These are phyloP conservation scores for Fusarium humuli DNA, from an alignment of 2,329 filamentous ascomycete genomes.

Conservation along the genomic window DNA sequence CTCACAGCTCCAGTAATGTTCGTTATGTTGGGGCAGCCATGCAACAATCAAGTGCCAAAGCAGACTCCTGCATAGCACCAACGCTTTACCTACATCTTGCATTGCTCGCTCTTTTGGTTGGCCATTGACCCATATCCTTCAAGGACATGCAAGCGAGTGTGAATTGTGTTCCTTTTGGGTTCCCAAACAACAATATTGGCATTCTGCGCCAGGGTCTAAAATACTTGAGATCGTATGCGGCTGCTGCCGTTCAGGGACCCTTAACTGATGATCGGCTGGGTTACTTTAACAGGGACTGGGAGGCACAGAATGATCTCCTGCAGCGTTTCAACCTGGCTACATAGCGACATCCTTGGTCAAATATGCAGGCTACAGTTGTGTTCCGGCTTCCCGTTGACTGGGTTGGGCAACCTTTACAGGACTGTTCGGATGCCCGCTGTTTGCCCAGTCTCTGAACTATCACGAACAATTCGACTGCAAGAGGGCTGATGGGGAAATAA, in stretches of 20 bases:
- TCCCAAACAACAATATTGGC: background rate
- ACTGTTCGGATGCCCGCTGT: background rate
- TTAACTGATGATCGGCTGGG: constrained; percentile 36
- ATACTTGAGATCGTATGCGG: constrained; percentile 37
- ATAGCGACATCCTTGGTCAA: constrained; percentile 28
- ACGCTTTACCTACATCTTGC: background rate
- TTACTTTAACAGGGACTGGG: constrained; percentile 26
- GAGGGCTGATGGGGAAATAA: background rate
- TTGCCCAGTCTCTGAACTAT: background rate
- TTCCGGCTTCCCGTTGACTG: constrained; percentile 23
- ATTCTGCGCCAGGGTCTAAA: constrained; percentile 13
- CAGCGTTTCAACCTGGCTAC: constrained; percentile 22
- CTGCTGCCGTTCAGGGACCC: constrained; percentile 39
- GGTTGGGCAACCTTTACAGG: constrained; percentile 5
- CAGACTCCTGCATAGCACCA: constrained; percentile 11
- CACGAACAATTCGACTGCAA: background rate
- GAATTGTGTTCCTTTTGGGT: background rate
- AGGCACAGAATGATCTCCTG: constrained; percentile 42
- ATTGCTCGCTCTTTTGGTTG: background rate
- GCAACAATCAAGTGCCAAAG: constrained; percentile 9
- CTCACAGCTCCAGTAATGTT: constrained; percentile 8
- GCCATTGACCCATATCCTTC: background rate
- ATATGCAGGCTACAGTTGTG: constrained; percentile 19
- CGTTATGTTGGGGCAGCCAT: constrained; percentile 8
- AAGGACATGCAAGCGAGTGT: constrained; percentile 7